Conservation (phyloP, 257 asterid species). For the Mentha longifolia region DNA sequence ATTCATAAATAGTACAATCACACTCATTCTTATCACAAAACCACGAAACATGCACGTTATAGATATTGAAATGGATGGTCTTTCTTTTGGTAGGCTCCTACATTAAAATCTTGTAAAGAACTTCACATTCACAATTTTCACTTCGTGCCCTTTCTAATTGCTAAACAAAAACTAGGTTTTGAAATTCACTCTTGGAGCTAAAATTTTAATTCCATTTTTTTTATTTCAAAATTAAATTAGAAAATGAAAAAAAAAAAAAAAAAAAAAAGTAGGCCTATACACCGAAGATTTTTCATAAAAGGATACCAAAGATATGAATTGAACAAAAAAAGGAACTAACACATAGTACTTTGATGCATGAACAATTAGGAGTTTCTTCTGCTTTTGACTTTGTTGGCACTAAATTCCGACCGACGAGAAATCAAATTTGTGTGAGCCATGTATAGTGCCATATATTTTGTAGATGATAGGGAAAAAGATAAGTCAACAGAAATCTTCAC, state of each 20-base stretch:
- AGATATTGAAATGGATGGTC: neutral
- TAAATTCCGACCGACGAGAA: neutral
- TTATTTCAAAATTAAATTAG: neutral
- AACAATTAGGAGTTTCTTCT: neutral
- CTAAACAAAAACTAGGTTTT: neutral
- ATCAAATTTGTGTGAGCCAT: neutral
- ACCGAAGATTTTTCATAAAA: no score
- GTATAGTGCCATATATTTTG: slow-evolving; percentile 16
- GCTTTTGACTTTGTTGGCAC: neutral
- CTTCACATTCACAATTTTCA: neutral
- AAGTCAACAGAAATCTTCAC: slow-evolving; percentile 19
- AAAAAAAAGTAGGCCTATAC: no score
- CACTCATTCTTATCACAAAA: no score
- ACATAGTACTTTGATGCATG: neutral
- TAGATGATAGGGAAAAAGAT: neutral
- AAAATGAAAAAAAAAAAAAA: no score
- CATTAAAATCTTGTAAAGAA: neutral
- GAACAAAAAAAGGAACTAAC: neutral
- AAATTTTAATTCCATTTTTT: neutral
- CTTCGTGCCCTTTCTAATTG: neutral
- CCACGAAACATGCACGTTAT: no score
- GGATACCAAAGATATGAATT: neutral
- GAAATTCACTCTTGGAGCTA: no score
- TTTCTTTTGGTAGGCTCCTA: neutral
- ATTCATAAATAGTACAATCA: no score